phyloP scores from a whole-genome alignment of 2,329 filamentous ascomycete species.

The Aspergillus sp. region DNA sequence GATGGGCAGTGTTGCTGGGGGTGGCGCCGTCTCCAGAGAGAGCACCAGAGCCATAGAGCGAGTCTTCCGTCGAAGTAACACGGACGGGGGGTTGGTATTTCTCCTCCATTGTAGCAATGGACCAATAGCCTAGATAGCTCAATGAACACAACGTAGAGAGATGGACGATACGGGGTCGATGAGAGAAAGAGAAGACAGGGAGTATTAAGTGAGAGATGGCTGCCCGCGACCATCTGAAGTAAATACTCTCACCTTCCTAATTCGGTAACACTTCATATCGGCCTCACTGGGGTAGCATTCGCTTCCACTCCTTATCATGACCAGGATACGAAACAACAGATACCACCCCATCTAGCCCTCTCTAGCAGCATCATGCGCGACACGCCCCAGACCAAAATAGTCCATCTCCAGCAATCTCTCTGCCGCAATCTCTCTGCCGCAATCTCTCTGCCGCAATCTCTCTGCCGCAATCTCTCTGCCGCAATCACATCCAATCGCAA shows the following conservation, averaged over 20 bases:
- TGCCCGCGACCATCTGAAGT: background rate
- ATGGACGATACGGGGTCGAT: background rate
- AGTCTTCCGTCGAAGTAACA: conserved; percentile 8
- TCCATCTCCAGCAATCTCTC: no score
- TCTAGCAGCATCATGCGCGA: background rate
- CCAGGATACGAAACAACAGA: background rate
- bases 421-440: no score
- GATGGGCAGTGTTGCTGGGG: conserved; percentile 24
- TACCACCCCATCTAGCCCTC: background rate
- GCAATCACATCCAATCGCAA: no score
- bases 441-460: no score
- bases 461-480: no score
- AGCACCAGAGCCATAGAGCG: background rate
- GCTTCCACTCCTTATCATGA: background rate
- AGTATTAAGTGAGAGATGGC: background rate
- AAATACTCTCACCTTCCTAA: background rate
- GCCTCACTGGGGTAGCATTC: background rate
- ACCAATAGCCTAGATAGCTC: background rate
- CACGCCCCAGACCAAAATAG: background rate
- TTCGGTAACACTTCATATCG: background rate
- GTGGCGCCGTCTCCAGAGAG: conserved; percentile 3
- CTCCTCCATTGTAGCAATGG: background rate
- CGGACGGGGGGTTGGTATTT: background rate
- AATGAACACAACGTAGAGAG: background rate
- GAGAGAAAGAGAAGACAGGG: background rate